phyloP scores from a whole-genome alignment of 352 stramenopile species.

The Pelagophyceae sp. region DNA sequence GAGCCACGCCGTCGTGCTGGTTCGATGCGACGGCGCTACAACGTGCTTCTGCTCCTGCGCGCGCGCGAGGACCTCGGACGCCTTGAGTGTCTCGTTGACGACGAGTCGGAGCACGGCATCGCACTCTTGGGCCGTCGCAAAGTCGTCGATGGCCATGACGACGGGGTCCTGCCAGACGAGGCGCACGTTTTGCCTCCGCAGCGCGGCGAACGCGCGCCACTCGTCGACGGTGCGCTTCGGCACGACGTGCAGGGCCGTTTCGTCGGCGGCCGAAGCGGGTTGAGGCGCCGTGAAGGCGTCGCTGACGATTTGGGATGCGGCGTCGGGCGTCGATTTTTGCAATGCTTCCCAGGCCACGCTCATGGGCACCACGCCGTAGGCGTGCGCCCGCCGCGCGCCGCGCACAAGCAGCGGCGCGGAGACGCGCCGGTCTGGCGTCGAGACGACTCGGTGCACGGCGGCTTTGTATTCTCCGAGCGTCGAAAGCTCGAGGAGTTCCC shows the following conservation, averaged over 20 bases:
- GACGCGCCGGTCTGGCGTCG: background rate
- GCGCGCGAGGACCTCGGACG: background rate
- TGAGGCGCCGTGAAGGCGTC: background rate
- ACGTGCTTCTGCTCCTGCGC: too few species aligned
- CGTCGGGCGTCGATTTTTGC: background rate
- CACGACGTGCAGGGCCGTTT: background rate
- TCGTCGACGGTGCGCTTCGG: background rate
- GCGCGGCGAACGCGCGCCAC: background rate
- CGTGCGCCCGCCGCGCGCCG: background rate
- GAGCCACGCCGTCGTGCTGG: background rate
- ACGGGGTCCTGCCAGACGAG: background rate
- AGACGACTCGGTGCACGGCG: background rate
- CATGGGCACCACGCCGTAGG: background rate
- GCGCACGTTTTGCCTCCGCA: background rate
- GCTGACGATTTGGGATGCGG: background rate
- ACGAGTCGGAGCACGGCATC: background rate
- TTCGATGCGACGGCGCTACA: background rate
- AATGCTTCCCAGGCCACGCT: background rate
- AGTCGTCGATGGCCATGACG: background rate
- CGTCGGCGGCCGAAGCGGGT: background rate
- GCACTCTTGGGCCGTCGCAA: background rate
- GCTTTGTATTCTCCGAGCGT: background rate
- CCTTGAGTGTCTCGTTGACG: background rate
- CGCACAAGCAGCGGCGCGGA: conserved; percentile 2
- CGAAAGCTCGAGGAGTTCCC: conserved; percentile 5